phyloP scores from a whole-genome alignment of 75 land plant genomes.

The Cryptomeria japonica region DNA sequence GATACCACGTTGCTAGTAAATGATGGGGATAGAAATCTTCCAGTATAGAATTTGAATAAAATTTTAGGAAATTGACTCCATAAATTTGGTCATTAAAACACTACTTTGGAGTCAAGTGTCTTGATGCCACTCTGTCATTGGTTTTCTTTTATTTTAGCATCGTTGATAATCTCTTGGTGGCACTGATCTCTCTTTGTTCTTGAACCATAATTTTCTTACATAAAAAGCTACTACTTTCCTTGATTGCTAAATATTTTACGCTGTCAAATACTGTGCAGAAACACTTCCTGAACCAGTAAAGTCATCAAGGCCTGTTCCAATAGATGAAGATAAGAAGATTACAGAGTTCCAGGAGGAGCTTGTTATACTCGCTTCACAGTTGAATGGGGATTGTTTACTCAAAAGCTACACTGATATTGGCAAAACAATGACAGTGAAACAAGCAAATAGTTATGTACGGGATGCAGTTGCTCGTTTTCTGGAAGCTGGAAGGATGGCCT shows the following conservation, averaged over 20 bases:
- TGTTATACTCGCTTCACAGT: constrained; percentile 79
- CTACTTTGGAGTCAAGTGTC: background rate
- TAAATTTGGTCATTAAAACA: background rate
- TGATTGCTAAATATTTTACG: background rate
- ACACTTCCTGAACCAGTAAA: constrained; percentile 59
- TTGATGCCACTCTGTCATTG: background rate
- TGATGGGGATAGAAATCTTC: background rate
- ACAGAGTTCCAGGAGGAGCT: constrained; percentile 93
- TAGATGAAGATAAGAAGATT: constrained; percentile 55
- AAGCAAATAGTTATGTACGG: constrained; percentile 72
- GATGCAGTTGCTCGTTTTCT: constrained; percentile 78
- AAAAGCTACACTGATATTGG: constrained; percentile 59
- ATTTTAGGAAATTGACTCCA: background rate
- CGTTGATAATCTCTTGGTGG: background rate
- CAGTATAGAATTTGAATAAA: background rate
- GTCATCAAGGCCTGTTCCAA: constrained; percentile 61
- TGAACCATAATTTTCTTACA: background rate
- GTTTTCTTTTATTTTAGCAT: background rate
- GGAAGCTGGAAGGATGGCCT: constrained; percentile 77
- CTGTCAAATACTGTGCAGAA: constrained; percentile 35
- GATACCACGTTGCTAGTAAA: background rate
- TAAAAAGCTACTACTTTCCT: background rate
- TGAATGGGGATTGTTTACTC: constrained; percentile 68
- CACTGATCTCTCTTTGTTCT: background rate
- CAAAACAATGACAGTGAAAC: constrained; percentile 64